Conservation (phyloP, 1,284 basidiomycete genomes). For the Cryptococcus hybrid region DNA sequence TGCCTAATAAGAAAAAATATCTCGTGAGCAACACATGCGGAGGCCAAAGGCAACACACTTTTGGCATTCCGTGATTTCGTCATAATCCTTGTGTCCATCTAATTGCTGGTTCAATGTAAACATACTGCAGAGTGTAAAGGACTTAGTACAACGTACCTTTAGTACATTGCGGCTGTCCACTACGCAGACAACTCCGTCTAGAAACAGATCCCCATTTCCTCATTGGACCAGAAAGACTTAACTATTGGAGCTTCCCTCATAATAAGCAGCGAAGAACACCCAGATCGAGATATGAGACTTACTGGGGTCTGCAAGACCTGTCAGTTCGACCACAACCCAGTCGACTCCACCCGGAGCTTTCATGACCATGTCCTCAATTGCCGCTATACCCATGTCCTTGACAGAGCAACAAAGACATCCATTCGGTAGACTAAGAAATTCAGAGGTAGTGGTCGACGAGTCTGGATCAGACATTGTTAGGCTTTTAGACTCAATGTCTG, state of each 20-base stretch:
- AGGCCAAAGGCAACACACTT: constrained; percentile 53
- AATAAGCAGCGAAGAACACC: not conserved
- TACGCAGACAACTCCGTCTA: constrained; percentile 88
- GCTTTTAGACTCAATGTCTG: constrained; percentile 50
- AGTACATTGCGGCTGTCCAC: constrained; percentile 83
- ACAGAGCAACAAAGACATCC: constrained; percentile 94
- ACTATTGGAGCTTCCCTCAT: constrained; percentile 63
- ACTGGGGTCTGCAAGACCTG: constrained; percentile 91
- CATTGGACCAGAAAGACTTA: constrained; percentile 87
- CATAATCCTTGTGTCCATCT: constrained; percentile 65
- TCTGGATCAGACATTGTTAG: constrained; percentile 59
- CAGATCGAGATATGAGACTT: constrained; percentile 11
- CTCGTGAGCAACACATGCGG: no score
- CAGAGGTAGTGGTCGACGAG: constrained; percentile 42
- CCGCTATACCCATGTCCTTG: constrained; percentile 83
- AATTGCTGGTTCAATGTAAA: constrained; percentile 63
- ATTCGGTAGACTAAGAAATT: constrained; percentile 80
- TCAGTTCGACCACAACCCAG: constrained; percentile 89
- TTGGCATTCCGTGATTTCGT: constrained; percentile 70
- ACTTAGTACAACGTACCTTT: constrained; percentile 55
- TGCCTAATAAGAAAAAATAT: constrained; percentile 57
- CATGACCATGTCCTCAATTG: constrained; percentile 73
- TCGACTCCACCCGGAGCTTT: constrained; percentile 72
- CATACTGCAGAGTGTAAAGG: no score
- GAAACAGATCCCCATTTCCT: constrained; percentile 72